phyloP scores from a whole-genome alignment of 176 grass and related monocot species.

The Tillandsia leiboldiana region DNA sequence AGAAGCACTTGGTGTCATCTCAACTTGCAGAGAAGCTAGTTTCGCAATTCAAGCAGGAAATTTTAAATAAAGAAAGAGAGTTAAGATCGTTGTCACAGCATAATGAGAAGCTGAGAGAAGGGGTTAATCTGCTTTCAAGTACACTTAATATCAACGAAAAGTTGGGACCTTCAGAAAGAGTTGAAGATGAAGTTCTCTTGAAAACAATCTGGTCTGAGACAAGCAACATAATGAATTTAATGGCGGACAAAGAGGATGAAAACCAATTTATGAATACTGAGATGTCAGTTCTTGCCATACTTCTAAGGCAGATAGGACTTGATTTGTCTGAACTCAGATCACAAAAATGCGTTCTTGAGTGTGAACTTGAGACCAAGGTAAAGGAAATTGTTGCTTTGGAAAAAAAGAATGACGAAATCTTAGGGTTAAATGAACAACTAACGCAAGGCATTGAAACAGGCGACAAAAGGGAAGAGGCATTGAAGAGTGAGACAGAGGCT shows the following conservation, averaged over 20 bases:
- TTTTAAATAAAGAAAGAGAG: slow-evolving; percentile 30
- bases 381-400: slow-evolving; percentile 28
- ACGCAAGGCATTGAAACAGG: slow-evolving; percentile 35
- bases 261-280: slow-evolving; percentile 48
- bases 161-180: slow-evolving; percentile 37
- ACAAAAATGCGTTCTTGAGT: slow-evolving; percentile 46
- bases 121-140: slow-evolving; percentile 47
- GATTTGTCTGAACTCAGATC: slow-evolving; percentile 49
- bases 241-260: slow-evolving; percentile 46
- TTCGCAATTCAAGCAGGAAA: slow-evolving; percentile 52
- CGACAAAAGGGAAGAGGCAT: slow-evolving; percentile 33
- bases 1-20: slow-evolving; percentile 37
- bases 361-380: slow-evolving; percentile 35
- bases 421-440: slow-evolving; percentile 40
- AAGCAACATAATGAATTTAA: slow-evolving; percentile 41
- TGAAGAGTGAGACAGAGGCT: slow-evolving; percentile 41
- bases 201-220: slow-evolving; percentile 40
- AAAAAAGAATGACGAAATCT: slow-evolving; percentile 31
- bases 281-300: slow-evolving; percentile 46
- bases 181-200: slow-evolving; percentile 49
- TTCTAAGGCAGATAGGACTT: slow-evolving; percentile 55
- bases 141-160: slow-evolving; percentile 43
- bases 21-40: slow-evolving; percentile 35
- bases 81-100: slow-evolving; percentile 35
- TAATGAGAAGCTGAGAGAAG: slow-evolving; percentile 52